These are phyloP conservation scores for Geotrichum aggregatum DNA, from an alignment of 1,139 yeast genomes.

Conservation along the genomic window DNA sequence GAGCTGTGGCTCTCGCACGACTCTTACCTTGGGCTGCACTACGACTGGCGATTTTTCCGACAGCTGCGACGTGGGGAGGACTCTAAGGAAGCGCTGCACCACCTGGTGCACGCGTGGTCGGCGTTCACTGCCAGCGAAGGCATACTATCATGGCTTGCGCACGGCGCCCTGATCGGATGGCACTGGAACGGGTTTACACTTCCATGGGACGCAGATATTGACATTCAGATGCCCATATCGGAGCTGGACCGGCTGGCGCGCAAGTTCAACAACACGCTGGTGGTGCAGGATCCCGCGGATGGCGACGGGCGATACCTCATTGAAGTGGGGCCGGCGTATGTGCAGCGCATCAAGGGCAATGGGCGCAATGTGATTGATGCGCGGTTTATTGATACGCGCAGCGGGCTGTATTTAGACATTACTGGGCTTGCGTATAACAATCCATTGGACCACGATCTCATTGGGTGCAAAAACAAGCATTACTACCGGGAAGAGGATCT, in stretches of 20 bases:
- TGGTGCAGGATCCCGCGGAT: conserved; percentile 53
- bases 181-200: conserved; percentile 60
- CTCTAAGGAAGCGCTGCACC: conserved; percentile 40
- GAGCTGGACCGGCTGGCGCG: conserved; percentile 52
- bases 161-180: conserved; percentile 67
- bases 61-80: conserved; percentile 41
- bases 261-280: conserved; percentile 49
- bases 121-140: conserved; percentile 52
- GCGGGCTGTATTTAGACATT: conserved; percentile 68
- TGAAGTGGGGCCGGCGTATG: conserved; percentile 42
- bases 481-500: conserved; percentile 49
- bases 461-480: conserved; percentile 47
- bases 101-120: conserved; percentile 55
- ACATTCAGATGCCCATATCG: conserved; percentile 62
- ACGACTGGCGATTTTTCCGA: conserved; percentile 67
- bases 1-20: conserved; percentile 7
- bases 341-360: conserved; percentile 41
- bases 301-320: conserved; percentile 45
- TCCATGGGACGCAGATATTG: conserved; percentile 72
- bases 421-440: conserved; percentile 35
- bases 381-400: conserved; percentile 68
- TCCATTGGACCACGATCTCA: conserved; percentile 16
- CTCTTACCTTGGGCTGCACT: conserved; percentile 41
- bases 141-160: conserved; percentile 58
- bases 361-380: conserved; percentile 72